A percentile compares a stretch with the other conserved stretches of the same genome.
Conservation (phyloP, 495 filamentous ascomycete genomes). For the Clohesyomyces aquaticus region DNA sequence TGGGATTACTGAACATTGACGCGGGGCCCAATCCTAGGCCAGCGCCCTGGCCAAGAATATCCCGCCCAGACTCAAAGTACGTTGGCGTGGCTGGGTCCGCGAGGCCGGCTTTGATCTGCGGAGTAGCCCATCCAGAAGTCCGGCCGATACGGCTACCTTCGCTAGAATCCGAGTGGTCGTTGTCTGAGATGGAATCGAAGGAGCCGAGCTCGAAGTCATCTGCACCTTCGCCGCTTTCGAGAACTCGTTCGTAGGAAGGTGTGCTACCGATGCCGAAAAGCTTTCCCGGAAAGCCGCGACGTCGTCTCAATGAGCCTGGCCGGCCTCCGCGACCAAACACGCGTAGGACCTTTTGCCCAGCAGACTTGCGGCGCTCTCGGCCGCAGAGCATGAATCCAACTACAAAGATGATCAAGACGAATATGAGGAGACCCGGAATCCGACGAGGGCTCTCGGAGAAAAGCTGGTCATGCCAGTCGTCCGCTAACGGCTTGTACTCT, state of each 20-base stretch:
- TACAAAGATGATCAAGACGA: slow-evolving; percentile 72
- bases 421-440: slow-evolving; percentile 73
- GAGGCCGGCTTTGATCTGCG: slow-evolving; percentile 63
- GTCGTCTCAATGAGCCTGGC: slow-evolving; percentile 54
- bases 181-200: slow-evolving; percentile 49
- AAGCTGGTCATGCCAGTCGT: slow-evolving; percentile 75
- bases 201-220: slow-evolving; percentile 52
- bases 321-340: slow-evolving; percentile 45
- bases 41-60: slow-evolving; percentile 33
- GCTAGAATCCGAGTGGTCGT: slow-evolving; percentile 55
- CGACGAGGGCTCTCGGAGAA: slow-evolving; percentile 64
- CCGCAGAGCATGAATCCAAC: slow-evolving; percentile 68
- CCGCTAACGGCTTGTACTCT: slow-evolving; percentile 44
- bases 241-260: slow-evolving; percentile 75
- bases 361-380: slow-evolving; percentile 69
- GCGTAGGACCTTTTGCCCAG: slow-evolving; percentile 62
- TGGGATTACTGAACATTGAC: slow-evolving; percentile 50
- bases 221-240: slow-evolving; percentile 72
- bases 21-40: slow-evolving; percentile 39
- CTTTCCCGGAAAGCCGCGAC: slow-evolving; percentile 45
- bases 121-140: slow-evolving; percentile 66
- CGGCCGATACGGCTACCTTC: slow-evolving; percentile 57
- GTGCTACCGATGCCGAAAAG: slow-evolving; percentile 61
- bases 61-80: slow-evolving; percentile 45
- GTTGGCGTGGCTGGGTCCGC: slow-evolving; percentile 59